Evolutionary conservation across 306 rosid species (phyloP).

Genomic region (Cucumis hystrix): DNA sequence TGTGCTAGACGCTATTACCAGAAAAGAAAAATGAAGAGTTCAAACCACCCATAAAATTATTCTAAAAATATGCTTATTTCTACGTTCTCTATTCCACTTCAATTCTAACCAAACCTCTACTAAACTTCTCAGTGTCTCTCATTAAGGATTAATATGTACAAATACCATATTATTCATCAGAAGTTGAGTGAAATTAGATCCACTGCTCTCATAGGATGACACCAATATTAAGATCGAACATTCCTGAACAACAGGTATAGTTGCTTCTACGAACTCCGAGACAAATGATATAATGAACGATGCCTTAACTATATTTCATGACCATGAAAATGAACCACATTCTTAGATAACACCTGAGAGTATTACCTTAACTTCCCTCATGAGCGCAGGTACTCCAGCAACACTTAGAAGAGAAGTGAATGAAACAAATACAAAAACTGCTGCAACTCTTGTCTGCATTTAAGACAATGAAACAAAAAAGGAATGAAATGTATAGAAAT

Average conservation of each 20-base stretch:
- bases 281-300: background rate
- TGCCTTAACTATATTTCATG: background rate
- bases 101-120: background rate
- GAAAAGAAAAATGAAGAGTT: background rate
- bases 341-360: background rate
- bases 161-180: background rate
- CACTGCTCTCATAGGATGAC: background rate
- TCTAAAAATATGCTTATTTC: background rate
- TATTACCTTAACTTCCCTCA: conserved; percentile 76
- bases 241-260: background rate
- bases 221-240: background rate
- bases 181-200: background rate
- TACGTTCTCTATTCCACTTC: background rate
- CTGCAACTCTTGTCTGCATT: conserved; percentile 93
- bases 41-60: background rate
- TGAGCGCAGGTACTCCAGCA: conserved; percentile 78
- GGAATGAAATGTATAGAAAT: background rate
- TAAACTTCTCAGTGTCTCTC: background rate
- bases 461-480: conserved; percentile 4
- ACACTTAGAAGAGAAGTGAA: conserved; percentile 83
- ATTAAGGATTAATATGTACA: background rate
- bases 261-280: background rate
- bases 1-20: background rate
- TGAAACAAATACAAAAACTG: conserved; percentile 75
- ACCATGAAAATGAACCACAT: background rate